Percentiles rank a stretch among this genome's conserved stretches.
phyloP scores from a whole-genome alignment of 768 basidiomycete species.

The Hortiboletus flavorubellus region DNA sequence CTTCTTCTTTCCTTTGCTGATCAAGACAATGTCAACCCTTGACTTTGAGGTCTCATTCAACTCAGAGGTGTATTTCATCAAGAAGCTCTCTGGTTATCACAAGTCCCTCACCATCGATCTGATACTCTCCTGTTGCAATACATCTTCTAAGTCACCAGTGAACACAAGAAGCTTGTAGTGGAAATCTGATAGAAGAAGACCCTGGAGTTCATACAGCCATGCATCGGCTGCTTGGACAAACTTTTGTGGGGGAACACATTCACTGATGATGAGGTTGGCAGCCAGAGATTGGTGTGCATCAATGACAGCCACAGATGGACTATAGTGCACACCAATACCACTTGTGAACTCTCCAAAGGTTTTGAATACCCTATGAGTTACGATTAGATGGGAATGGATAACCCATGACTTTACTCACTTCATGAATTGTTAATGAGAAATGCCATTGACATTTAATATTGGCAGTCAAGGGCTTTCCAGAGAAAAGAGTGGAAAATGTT shows the following conservation, averaged over 20 bases:
- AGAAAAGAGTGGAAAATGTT: slow-evolving; percentile 49
- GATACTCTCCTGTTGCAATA: slow-evolving; percentile 23
- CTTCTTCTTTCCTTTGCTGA: slow-evolving; percentile 33
- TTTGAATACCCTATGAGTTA: slow-evolving; percentile 38
- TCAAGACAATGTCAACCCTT: slow-evolving; percentile 31
- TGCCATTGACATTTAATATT: slow-evolving; percentile 37
- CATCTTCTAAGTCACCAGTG: slow-evolving; percentile 32
- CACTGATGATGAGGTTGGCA: not conserved
- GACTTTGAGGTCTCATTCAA: slow-evolving; percentile 17
- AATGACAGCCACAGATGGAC: slow-evolving; percentile 34
- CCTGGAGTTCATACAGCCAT: slow-evolving; percentile 47
- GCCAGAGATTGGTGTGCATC: slow-evolving; percentile 28
- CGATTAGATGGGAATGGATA: not conserved
- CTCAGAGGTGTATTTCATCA: slow-evolving; percentile 26
- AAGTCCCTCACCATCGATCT: slow-evolving; percentile 28
- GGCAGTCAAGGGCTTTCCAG: slow-evolving; percentile 45
- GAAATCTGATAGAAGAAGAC: slow-evolving; percentile 44
- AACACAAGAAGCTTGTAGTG: slow-evolving; percentile 51
- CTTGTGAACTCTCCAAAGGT: slow-evolving; percentile 45
- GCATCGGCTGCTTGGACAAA: slow-evolving; percentile 47
- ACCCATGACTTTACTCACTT: slow-evolving; percentile 25
- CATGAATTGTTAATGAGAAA: slow-evolving; percentile 43
- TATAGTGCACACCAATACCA: slow-evolving; percentile 50
- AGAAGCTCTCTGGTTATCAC: slow-evolving; percentile 23
- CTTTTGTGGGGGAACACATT: slow-evolving; percentile 47